Evolutionary conservation across 2,329 filamentous ascomycete genomes (phyloP).

Genomic region (Aureobasidium sp.): DNA sequence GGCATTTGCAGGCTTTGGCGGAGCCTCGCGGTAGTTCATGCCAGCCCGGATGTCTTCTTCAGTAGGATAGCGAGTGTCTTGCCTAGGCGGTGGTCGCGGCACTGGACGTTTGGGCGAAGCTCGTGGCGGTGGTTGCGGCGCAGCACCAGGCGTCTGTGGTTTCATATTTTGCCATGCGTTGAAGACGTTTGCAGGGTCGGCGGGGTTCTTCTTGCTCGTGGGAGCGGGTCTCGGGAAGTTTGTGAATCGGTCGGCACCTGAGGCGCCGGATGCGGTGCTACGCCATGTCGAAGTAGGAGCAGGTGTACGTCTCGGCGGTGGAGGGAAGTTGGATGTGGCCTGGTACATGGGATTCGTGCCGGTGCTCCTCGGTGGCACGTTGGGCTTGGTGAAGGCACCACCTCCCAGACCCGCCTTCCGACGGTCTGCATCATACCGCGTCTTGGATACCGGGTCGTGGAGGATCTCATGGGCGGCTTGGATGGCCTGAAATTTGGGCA

Average conservation of each 20-base stretch:
- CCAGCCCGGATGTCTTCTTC: conserved; percentile 33
- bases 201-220: conserved; percentile 31
- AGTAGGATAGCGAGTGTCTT: conserved; percentile 29
- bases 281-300: conserved; percentile 30
- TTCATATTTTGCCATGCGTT: conserved; percentile 45
- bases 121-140: conserved; percentile 20
- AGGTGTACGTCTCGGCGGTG: conserved; percentile 36
- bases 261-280: conserved; percentile 25
- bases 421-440: conserved; percentile 57
- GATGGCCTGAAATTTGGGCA: conserved; percentile 77
- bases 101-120: conserved; percentile 21
- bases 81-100: conserved; percentile 23
- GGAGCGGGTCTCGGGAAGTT: conserved; percentile 32
- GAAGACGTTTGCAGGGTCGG: conserved; percentile 38
- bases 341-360: conserved; percentile 12
- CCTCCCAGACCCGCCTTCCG: conserved; percentile 39
- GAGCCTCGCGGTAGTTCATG: conserved; percentile 26
- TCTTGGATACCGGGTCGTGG: conserved; percentile 50
- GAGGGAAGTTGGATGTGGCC: conserved; percentile 33
- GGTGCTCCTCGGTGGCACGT: conserved; percentile 7
- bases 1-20: conserved; percentile 15
- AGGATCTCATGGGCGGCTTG: conserved; percentile 79
- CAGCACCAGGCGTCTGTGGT: conserved; percentile 19
- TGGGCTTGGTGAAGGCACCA: conserved; percentile 16
- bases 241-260: conserved; percentile 39